Conservation (phyloP, 495 filamentous ascomycete genomes). For the Tuber melanosporum region DNA sequence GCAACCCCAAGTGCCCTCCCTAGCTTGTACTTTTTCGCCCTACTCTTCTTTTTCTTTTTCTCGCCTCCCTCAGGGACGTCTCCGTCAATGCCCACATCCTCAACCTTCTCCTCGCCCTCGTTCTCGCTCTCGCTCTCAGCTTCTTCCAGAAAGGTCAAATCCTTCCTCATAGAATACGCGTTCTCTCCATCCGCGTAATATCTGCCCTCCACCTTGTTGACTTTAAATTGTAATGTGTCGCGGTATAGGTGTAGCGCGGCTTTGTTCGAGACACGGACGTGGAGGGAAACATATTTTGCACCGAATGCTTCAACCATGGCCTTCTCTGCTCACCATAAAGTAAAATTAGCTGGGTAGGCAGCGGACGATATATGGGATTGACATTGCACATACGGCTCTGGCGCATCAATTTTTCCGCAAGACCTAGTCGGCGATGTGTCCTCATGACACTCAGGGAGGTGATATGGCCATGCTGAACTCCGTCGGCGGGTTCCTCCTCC, state of each 20-base stretch:
- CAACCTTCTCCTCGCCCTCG: slow-evolving; percentile 44
- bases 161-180: slow-evolving; percentile 86
- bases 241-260: slow-evolving; percentile 88
- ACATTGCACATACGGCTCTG: slow-evolving; percentile 70
- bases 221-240: slow-evolving; percentile 84
- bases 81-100: slow-evolving; percentile 50
- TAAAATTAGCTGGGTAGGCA: slow-evolving; percentile 6
- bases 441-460: slow-evolving; percentile 93
- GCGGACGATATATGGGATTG: slow-evolving; percentile 9
- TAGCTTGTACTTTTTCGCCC: slow-evolving; percentile 61
- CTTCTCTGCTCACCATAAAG: slow-evolving; percentile 54
- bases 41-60: slow-evolving; percentile 43
- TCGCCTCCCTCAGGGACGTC: slow-evolving; percentile 49
- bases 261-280: slow-evolving; percentile 87
- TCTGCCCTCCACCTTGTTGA: slow-evolving; percentile 81
- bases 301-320: slow-evolving; percentile 94
- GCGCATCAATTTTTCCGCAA: slow-evolving; percentile 94
- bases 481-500: slow-evolving; percentile 94
- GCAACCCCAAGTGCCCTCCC: slow-evolving; percentile 74
- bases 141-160: slow-evolving; percentile 58
- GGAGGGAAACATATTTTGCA: slow-evolving; percentile 86
- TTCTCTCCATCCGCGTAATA: slow-evolving; percentile 99
- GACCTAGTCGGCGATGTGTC: slow-evolving; percentile 80
- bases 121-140: slow-evolving; percentile 45
- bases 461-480: slow-evolving; percentile 91